Evolutionary conservation across 2,329 filamentous ascomycete genomes (phyloP), one percentile per base, ranked within the genome.

Genomic region (Metarhizium brunneum): DNA sequence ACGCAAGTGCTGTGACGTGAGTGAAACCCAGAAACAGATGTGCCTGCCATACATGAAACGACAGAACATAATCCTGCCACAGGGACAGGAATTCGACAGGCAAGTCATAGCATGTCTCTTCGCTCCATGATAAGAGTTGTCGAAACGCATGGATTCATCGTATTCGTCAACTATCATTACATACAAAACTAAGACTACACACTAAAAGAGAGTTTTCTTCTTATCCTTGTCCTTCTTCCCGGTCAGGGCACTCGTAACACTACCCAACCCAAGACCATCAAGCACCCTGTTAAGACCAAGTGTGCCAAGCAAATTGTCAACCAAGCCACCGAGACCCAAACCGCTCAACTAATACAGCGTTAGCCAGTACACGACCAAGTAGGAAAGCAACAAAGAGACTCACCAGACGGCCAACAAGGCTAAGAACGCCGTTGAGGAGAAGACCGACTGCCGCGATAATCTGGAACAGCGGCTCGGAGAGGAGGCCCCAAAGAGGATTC

Each of bases 371-470:
- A 20, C 32, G 10, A 1, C 32, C 10, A 7, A 35, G 32, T 35
- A 0, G 32, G 32, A 35, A 4, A 20, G 43, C 35, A 30, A 2
- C 8, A 2, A 8, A 32, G 6, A 47, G 10, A 66, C 73, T 71
- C 65, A 80, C 73, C 58, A 95, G 74, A 66, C 85, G 85, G 55
- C 90, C 91, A 20, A 96, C 90, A 1, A 96, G 80, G 47, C 88
- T 88, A 6, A 96, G 78, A 0, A 96, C 91, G 69, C 92, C 91
- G 53, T 78, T 85, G 58, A 96, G 77, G 60, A 96, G 72, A 57
- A 96, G 74, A 25, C 92, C 92, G 49, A 96, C 91, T 11, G 89
- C 91, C 8, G 91, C 90, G 51, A 96, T 81, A 68, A 96, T 96
- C 79, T 96, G 92, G 80, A 91, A 90, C 25, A 96, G 76, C 11